Evolutionary conservation across 2,329 filamentous ascomycete species (phyloP).

Genomic region (Juglanconis juglandina): DNA sequence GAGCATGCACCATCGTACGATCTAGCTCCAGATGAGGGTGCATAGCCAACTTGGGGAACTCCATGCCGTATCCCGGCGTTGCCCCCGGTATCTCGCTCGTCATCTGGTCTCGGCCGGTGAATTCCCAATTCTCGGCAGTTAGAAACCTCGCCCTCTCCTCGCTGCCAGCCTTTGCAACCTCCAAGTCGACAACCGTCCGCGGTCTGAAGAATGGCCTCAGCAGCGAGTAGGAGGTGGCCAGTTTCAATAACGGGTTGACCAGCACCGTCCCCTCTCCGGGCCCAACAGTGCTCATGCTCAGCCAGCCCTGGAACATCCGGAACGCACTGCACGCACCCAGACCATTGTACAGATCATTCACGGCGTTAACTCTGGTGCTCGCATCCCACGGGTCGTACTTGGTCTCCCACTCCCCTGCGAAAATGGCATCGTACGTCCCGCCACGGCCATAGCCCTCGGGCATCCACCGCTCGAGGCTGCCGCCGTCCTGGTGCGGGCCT

Average conservation of each 20-base stretch:
- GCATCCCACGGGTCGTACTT: constrained; percentile 80
- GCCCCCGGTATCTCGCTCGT: constrained; percentile 67
- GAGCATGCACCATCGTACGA: constrained; percentile 69
- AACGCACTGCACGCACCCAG: constrained; percentile 81
- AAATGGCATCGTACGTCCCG: constrained; percentile 69
- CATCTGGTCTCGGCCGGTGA: constrained; percentile 45
- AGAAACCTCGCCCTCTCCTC: constrained; percentile 35
- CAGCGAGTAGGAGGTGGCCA: constrained; percentile 75
- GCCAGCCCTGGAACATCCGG: constrained; percentile 86
- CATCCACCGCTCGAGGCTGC: constrained; percentile 74
- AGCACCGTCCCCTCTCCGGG: constrained; percentile 76
- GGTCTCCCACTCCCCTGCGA: constrained; percentile 70
- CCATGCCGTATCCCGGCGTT: constrained; percentile 64
- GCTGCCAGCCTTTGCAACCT: background rate
- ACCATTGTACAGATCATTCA: constrained; percentile 74
- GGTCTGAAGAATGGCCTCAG: constrained; percentile 78
- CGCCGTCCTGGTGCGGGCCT: constrained; percentile 71
- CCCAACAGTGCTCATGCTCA: constrained; percentile 70
- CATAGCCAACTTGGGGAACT: constrained; percentile 54
- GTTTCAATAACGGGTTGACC: constrained; percentile 73
- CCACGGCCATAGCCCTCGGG: constrained; percentile 62
- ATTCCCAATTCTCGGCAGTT: constrained; percentile 54
- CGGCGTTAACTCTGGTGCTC: constrained; percentile 62
- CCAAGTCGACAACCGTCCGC: constrained; percentile 24
- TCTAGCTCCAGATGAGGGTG: constrained; percentile 70